These are phyloP conservation scores for Tetracladium marchalianum DNA, from an alignment of 495 filamentous ascomycete species.

Conservation along the genomic window DNA sequence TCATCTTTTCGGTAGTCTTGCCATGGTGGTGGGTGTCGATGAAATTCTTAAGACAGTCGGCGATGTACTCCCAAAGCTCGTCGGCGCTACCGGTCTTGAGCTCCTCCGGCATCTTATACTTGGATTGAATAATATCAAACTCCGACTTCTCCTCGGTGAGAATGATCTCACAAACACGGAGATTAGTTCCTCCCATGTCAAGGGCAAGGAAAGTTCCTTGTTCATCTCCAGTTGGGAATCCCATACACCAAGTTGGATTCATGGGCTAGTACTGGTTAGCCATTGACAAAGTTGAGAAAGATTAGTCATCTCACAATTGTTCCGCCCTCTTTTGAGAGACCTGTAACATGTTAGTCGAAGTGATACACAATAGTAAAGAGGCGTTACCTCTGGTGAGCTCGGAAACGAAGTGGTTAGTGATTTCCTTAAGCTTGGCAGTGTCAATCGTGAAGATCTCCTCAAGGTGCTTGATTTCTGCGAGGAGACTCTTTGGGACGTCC, in stretches of 20 bases:
- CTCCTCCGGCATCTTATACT: conserved; percentile 95
- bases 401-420: conserved; percentile 77
- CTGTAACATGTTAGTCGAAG: conserved; percentile 4
- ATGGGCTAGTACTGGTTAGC: conserved; percentile 59
- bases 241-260: conserved; percentile 98
- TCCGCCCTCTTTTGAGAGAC: conserved; percentile 73
- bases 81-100: conserved; percentile 83
- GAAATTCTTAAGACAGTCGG: conserved; percentile 94
- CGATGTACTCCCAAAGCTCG: conserved; percentile 96
- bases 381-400: conserved; percentile 75
- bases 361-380: conserved; percentile 9
- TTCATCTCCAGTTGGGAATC: conserved; percentile 81
- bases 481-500: conserved; percentile 75
- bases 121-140: conserved; percentile 98
- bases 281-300: background rate
- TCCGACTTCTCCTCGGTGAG: conserved; percentile 84
- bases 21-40: conserved; percentile 81
- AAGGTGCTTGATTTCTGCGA: conserved; percentile 72
- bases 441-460: conserved; percentile 82
- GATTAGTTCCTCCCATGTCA: conserved; percentile 97
- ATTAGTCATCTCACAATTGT: conserved; percentile 63
- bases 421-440: conserved; percentile 69
- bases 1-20: conserved; percentile 51
- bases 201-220: conserved; percentile 86
- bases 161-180: conserved; percentile 94